phyloP scores from a whole-genome alignment of 129 eudicot genomes.

The Erigeron canadensis region DNA sequence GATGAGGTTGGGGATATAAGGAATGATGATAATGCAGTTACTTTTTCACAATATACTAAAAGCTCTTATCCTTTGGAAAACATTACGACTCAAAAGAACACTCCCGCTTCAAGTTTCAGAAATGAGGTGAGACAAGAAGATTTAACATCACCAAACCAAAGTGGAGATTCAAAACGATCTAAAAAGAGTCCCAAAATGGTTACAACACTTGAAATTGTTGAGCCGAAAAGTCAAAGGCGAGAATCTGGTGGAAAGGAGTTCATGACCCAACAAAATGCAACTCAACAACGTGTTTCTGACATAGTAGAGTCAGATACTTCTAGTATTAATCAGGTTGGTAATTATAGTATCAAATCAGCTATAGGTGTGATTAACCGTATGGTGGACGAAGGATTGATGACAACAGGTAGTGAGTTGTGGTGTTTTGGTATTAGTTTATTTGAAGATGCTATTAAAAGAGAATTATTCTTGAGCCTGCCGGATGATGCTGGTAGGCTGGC shows the following conservation, averaged over 20 bases:
- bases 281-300: constrained; percentile 9
- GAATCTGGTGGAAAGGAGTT: background rate
- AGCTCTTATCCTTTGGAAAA: background rate
- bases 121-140: background rate
- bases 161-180: constrained; percentile 14
- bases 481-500: constrained; percentile 23
- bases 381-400: constrained; percentile 24
- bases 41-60: background rate
- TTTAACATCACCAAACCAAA: constrained; percentile 5
- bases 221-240: background rate
- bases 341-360: constrained; percentile 13
- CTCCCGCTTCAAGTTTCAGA: background rate
- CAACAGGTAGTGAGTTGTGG: constrained; percentile 18
- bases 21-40: background rate
- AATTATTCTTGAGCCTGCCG: constrained; percentile 19
- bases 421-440: constrained; percentile 19
- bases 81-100: constrained; percentile 1
- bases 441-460: constrained; percentile 26
- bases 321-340: constrained; percentile 3
- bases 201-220: background rate
- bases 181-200: constrained; percentile 12
- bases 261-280: background rate
- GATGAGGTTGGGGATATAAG: background rate
- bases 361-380: constrained; percentile 19
- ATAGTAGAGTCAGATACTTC: background rate